Conservation (phyloP, 768 basidiomycete species). For the Boletus edulis region DNA sequence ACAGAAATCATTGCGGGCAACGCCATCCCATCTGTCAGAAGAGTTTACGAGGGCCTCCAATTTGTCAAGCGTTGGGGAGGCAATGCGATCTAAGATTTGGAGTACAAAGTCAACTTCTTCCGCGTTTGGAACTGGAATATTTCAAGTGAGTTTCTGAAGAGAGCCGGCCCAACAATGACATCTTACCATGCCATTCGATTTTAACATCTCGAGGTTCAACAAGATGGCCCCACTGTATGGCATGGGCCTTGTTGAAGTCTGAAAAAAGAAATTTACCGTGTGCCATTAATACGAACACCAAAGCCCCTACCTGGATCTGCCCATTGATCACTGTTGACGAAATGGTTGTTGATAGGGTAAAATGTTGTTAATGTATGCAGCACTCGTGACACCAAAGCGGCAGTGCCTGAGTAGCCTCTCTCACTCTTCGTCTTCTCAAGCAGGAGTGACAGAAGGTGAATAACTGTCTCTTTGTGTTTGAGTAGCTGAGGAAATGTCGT, state of each 20-base stretch:
- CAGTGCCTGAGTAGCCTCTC: constrained; percentile 81
- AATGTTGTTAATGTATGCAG: constrained; percentile 72
- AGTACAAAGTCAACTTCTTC: constrained; percentile 80
- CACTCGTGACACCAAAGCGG: constrained; percentile 71
- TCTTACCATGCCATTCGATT: constrained; percentile 83
- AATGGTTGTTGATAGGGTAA: constrained; percentile 76
- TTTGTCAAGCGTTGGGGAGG: constrained; percentile 60
- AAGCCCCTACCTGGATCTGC: constrained; percentile 57
- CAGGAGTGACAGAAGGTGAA: constrained; percentile 61
- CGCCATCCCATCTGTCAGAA: constrained; percentile 59
- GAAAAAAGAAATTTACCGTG: not conserved
- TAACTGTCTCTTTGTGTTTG: constrained; percentile 61
- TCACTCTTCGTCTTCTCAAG: constrained; percentile 83
- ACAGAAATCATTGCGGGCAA: constrained; percentile 80
- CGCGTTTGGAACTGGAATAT: constrained; percentile 37
- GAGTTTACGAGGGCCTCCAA: constrained; percentile 60
- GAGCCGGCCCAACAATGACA: not conserved
- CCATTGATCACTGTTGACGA: constrained; percentile 84
- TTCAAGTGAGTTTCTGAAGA: constrained; percentile 11
- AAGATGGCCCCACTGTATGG: constrained; percentile 74
- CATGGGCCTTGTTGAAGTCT: constrained; percentile 67
- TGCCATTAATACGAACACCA: constrained; percentile 6
- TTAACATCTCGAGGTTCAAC: constrained; percentile 77
- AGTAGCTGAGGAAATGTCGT: constrained; percentile 49
- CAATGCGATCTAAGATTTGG: constrained; percentile 71